A percentile compares a stretch with the other conserved stretches of the same genome.
phyloP scores from a whole-genome alignment of 495 filamentous ascomycete genomes.

The Talaromyces adpressus region DNA sequence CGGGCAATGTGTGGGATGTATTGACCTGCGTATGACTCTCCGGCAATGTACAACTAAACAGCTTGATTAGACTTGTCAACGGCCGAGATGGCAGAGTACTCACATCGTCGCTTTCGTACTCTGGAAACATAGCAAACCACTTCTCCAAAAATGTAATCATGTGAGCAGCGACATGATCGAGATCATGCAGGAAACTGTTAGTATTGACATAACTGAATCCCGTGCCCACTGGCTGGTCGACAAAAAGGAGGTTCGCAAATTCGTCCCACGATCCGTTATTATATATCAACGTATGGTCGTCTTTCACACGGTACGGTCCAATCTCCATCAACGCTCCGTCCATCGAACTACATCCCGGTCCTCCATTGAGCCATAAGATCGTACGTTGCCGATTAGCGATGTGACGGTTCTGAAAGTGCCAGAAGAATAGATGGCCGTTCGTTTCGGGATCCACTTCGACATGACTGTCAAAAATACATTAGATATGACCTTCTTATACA shows the following conservation, averaged over 20 bases:
- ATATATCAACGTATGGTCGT: constrained; percentile 64
- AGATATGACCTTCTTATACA: constrained; percentile 12
- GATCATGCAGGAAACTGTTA: constrained; percentile 73
- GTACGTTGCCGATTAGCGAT: constrained; percentile 89
- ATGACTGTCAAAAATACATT: constrained; percentile 51
- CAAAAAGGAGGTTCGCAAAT: constrained; percentile 92
- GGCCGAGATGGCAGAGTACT: constrained; percentile 19
- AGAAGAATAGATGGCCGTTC: constrained; percentile 96
- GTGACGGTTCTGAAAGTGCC: constrained; percentile 92
- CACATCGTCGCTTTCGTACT: constrained; percentile 91
- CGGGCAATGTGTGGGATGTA: constrained; percentile 94
- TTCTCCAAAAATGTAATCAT: constrained; percentile 85
- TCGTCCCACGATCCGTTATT: constrained; percentile 95
- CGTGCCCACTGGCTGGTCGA: constrained; percentile 94
- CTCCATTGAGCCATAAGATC: constrained; percentile 95
- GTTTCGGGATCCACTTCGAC: constrained; percentile 77
- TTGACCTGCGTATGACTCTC: constrained; percentile 95
- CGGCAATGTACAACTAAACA: constrained; percentile 78
- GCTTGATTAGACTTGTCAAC: background rate
- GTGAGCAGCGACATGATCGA: constrained; percentile 82
- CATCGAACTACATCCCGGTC: constrained; percentile 93
- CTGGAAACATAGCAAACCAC: constrained; percentile 83
- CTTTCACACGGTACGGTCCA: constrained; percentile 82
- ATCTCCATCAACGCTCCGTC: constrained; percentile 98
- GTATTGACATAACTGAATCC: constrained; percentile 94